Evolutionary conservation across 768 basidiomycete genomes (phyloP), one percentile per base, ranked within the genome.

Genomic region (Baorangia bicolor): DNA sequence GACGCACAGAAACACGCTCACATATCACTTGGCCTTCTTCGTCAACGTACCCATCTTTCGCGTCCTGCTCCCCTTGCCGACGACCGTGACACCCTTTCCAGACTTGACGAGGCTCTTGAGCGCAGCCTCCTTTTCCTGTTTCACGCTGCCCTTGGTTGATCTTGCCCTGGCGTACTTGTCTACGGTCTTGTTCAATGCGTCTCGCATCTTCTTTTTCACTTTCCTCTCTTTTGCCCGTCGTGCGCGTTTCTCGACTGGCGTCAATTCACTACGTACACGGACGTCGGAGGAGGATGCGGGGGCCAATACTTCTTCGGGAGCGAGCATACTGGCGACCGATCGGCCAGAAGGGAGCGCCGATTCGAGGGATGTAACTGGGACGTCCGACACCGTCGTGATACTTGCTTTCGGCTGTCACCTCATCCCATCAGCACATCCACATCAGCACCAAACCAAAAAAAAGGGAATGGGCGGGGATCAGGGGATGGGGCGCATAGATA

Each of bases 241-340:
- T 0, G 86, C 73, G 47, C 85, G 85, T 74, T 97, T 97, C 74
- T 98, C 88, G 20, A 76, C 70, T 1, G 95, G 91, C 4, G 92
- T 92, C 46, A 98, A 76, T 70, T 98, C 96, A 46, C 85, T 86
- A 39, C 84, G 81, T 3, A 86, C 80, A 39, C 84, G 84, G 23
- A 82, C 77, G 45, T 81, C 79, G 3, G 80, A 72, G 1, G 82
- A 65, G 3, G 80, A 70, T 0, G 41, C 21, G 2, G 89, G 81
- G 1, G 86, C 77, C 63, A 89, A 88, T 14, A 98, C 75, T 73
- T 99, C 97, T 69, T 98, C 94, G 1, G 97, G 97, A 1, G 97
- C 93, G 40, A 99, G 81, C 79, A 94, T 88, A 0, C 85, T 87
- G 2, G 87, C 78, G 0, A 81, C 75, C 0, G 92, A 86, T 63